A percentile compares a stretch with the other conserved stretches of the same genome.
Evolutionary conservation across 1,139 yeast species (phyloP).

Genomic region (Hansenula lynferdii): DNA sequence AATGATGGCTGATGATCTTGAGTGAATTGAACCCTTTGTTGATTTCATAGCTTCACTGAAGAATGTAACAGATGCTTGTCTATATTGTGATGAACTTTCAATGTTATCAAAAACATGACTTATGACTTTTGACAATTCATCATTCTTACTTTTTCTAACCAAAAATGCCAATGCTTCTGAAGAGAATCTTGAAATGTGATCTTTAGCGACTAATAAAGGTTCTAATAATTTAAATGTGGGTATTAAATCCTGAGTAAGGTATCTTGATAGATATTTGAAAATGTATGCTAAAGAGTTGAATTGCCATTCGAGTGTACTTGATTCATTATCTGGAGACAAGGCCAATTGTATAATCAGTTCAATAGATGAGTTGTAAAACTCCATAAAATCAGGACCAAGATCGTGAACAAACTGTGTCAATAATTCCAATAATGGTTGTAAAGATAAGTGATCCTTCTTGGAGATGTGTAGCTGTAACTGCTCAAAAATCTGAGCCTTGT

Average conservation of each 20-base stretch:
- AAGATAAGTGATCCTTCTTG: constrained; percentile 60
- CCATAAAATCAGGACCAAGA: constrained; percentile 84
- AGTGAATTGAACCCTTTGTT: constrained; percentile 69
- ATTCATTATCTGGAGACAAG: constrained; percentile 42
- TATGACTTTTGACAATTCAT: constrained; percentile 43
- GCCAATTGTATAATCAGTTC: constrained; percentile 48
- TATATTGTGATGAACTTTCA: constrained; percentile 38
- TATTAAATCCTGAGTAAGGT: constrained; percentile 53
- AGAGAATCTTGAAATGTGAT: constrained; percentile 73
- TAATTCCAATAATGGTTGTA: constrained; percentile 79
- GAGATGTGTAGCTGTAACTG: constrained; percentile 45
- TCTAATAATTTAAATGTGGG: constrained; percentile 65
- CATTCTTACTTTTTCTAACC: constrained; percentile 59
- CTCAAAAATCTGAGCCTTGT: constrained; percentile 58
- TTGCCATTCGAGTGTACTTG: constrained; percentile 75
- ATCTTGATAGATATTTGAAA: constrained; percentile 77
- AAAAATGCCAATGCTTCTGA: constrained; percentile 89
- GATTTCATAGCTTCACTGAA: constrained; percentile 75
- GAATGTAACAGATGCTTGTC: constrained; percentile 54
- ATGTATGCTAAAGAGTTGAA: constrained; percentile 84
- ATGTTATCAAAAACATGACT: constrained; percentile 45
- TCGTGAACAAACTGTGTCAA: constrained; percentile 87
- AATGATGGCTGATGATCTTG: constrained; percentile 54
- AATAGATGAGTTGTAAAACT: constrained; percentile 53
- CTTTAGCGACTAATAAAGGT: constrained; percentile 60